Evolutionary conservation across 2,329 filamentous ascomycete genomes (phyloP), one percentile per base, ranked within the genome.

Genomic region (Neofusicoccum kwambonambiense): DNA sequence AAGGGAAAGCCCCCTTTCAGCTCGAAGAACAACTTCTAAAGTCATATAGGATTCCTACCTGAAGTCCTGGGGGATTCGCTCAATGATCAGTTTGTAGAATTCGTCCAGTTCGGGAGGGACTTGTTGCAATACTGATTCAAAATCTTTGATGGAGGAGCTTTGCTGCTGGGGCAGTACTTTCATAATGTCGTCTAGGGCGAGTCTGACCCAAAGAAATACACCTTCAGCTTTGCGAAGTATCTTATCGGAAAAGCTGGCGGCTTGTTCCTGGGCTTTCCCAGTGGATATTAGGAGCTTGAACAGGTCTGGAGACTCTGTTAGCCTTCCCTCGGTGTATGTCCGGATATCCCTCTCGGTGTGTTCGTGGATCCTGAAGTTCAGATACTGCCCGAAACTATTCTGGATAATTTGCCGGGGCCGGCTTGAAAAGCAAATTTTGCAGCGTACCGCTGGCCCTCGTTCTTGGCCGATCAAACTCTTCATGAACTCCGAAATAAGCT

Each of bases 321-420:
- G 37, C 3, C 60, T 64, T 5, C 67, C 62, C 1, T 45, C n/a
- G 1, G 65, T 60, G 51, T 66, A 71, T 1, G 4, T 9, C 3
- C n/a, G 5, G 6, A 69, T 71, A 15, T 70, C 70, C 1, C 62
- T 31, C 3, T 31, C n/a, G 12, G 67, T 70, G 2, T 68, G 22
- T 9, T 67, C 61, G 41, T 71, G 44, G 3, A 70, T 34, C 15
- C 45, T 57, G 3, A 69, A 57, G n/a, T 35, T 62, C 1, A 17
- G 6, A 27, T 37, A 52, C 0, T 47, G n/a, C 2, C 58, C 57
- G 35, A 68, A 68, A 6, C 51, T 64, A 15, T 67, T 54, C 27
- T 68, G 57, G 37, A 71, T 68, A 4, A 37, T 27, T 5, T 54
- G 47, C 63, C 63, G 67, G 0, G 60, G 68, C 9, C 69, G 57